phyloP scores from a whole-genome alignment of 2,329 filamentous ascomycete genomes.

The Penicillium sp. region DNA sequence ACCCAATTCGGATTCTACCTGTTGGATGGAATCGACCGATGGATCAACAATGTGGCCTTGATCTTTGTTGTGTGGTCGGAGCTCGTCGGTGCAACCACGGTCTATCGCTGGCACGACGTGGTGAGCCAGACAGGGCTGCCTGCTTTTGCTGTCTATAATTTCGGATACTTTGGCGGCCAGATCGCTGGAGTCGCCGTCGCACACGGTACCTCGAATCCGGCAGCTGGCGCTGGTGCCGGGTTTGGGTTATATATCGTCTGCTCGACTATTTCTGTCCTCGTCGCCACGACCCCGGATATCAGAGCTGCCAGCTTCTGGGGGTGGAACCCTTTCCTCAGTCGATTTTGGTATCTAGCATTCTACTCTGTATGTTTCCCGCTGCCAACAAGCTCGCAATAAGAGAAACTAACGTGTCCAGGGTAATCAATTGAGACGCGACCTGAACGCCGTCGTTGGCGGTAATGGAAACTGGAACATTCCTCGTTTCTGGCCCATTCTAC shows the following conservation, averaged over 20 bases:
- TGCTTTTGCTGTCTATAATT: slow-evolving; percentile 51
- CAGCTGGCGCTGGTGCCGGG: slow-evolving; percentile 51
- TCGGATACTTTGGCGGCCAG: slow-evolving; percentile 54
- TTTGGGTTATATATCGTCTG: slow-evolving; percentile 52
- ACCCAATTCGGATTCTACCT: slow-evolving; percentile 58
- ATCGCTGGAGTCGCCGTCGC: slow-evolving; percentile 51
- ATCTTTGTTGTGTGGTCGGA: slow-evolving; percentile 59
- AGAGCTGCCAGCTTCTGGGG: slow-evolving; percentile 45
- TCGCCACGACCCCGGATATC: slow-evolving; percentile 40
- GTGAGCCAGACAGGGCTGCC: slow-evolving; percentile 49
- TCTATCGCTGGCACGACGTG: slow-evolving; percentile 57
- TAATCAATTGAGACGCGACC: slow-evolving; percentile 55
- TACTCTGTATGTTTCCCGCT: slow-evolving; percentile 51
- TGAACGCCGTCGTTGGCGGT: slow-evolving; percentile 53
- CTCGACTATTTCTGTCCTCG: slow-evolving; percentile 22
- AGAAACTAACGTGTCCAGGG: slow-evolving; percentile 37
- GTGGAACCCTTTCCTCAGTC: slow-evolving; percentile 34
- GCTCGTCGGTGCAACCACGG: slow-evolving; percentile 51
- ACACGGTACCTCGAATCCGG: slow-evolving; percentile 40
- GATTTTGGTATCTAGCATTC: slow-evolving; percentile 54
- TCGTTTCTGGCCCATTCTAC: slow-evolving; percentile 48
- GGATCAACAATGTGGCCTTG: slow-evolving; percentile 56
- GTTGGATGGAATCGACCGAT: slow-evolving; percentile 54
- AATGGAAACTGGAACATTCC: slow-evolving; percentile 59
- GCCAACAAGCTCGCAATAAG: no score